phyloP scores from a whole-genome alignment of 108 stramenopile genomes.

The Epithemia pelagica region DNA sequence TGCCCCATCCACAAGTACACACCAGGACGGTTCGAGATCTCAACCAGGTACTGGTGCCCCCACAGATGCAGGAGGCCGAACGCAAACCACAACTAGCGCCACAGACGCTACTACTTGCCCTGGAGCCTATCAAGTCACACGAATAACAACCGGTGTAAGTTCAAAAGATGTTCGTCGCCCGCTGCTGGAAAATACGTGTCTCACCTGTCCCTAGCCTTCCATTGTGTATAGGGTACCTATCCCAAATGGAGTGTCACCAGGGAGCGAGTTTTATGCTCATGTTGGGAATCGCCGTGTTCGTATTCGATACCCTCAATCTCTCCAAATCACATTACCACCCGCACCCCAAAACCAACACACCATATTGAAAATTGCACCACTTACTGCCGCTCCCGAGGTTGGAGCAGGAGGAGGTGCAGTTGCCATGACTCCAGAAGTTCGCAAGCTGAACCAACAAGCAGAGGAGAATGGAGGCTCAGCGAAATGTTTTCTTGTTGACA shows the following conservation, averaged over 20 bases:
- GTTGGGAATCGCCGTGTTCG: conserved; percentile 57
- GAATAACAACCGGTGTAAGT: conserved; percentile 34
- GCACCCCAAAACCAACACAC: conserved; percentile 49
- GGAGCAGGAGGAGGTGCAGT: conserved; percentile 44
- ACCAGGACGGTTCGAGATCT: conserved; percentile 1
- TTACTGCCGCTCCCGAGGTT: conserved; percentile 39
- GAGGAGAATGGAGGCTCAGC: conserved; percentile 30
- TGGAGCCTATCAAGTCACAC: conserved; percentile 55
- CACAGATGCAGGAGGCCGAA: not conserved
- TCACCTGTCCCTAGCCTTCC: too few species aligned
- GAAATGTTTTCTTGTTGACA: conserved; percentile 75
- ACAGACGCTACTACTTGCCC: conserved; percentile 24
- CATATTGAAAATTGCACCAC: conserved; percentile 41
- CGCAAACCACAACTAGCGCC: not conserved
- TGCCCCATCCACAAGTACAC: conserved; percentile 1
- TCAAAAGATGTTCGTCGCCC: too few species aligned
- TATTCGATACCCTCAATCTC: conserved; percentile 74
- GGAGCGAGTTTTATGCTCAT: conserved; percentile 70
- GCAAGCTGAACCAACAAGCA: conserved; percentile 34
- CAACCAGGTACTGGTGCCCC: conserved; percentile 3
- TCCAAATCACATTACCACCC: conserved; percentile 78
- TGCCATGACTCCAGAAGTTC: conserved; percentile 51
- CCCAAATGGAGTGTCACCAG: conserved; percentile 58
- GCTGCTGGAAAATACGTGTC: too few species aligned
- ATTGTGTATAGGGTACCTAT: conserved; percentile 79